Evolutionary conservation across 805 yeast species (phyloP).

Genomic region (Kuraishia hungarica): DNA sequence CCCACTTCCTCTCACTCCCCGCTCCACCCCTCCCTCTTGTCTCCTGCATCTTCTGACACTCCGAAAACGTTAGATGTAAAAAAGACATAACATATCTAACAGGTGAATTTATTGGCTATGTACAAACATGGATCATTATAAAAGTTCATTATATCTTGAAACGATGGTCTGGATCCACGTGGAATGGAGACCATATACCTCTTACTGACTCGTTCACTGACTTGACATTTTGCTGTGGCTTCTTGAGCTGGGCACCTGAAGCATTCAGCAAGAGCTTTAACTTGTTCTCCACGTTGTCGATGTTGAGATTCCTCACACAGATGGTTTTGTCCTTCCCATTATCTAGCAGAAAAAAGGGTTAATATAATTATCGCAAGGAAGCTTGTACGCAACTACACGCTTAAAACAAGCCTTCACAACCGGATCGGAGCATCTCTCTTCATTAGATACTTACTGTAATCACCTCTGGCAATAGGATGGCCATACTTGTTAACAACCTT

Average conservation of each 20-base stretch:
- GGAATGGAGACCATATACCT: slow-evolving; percentile 98
- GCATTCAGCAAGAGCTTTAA: slow-evolving; percentile 56
- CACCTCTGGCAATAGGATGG: slow-evolving; percentile 69
- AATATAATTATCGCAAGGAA: too few relatives aligned
- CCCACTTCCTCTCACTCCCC: not conserved
- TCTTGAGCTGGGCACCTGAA: slow-evolving; percentile 53
- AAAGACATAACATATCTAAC: not conserved
- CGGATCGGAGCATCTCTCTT: slow-evolving; percentile 22
- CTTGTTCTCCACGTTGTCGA: slow-evolving; percentile 55
- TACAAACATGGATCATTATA: not conserved
- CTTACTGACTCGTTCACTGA: slow-evolving; percentile 78
- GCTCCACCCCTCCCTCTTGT: too few relatives aligned
- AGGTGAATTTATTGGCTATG: not conserved
- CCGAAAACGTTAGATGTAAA: not conserved
- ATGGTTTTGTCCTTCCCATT: slow-evolving; percentile 41
- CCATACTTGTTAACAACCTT: slow-evolving; percentile 65
- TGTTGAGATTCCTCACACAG: slow-evolving; percentile 67
- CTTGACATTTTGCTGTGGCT: slow-evolving; percentile 70
- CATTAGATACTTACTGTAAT: slow-evolving; percentile 31
- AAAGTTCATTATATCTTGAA: slow-evolving; percentile 27
- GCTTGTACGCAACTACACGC: too few relatives aligned
- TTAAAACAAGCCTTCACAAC: slow-evolving; percentile 11
- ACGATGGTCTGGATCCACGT: slow-evolving; percentile 46
- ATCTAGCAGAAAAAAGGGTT: not conserved
- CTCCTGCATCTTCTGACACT: too few relatives aligned